phyloP scores from a whole-genome alignment of 768 basidiomycete species.

The Phanerochaete carnosa region DNA sequence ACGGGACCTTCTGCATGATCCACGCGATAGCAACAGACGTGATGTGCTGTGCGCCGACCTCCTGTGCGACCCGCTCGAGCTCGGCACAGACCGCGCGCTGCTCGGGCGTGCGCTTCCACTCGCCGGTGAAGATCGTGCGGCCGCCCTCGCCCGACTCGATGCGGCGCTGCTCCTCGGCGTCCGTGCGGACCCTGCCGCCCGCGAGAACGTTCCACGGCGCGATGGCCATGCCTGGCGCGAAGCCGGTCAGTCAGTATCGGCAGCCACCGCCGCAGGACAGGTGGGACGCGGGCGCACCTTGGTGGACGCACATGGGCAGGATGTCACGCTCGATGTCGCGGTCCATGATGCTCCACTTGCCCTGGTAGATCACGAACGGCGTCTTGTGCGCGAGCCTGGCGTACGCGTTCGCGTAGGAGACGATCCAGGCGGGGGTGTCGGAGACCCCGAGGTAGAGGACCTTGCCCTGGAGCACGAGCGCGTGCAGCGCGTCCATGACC shows the following conservation, averaged over 20 bases:
- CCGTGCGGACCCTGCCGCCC: constrained; percentile 35
- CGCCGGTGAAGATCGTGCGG: not conserved
- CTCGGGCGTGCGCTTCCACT: constrained; percentile 43
- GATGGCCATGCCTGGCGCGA: constrained; percentile 29
- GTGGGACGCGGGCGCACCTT: constrained; percentile 21
- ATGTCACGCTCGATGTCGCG: constrained; percentile 39
- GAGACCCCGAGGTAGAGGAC: constrained; percentile 29
- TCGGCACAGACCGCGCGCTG: constrained; percentile 39
- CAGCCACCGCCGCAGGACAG: not conserved
- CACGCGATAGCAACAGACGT: constrained; percentile 46
- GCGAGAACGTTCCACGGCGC: constrained; percentile 40
- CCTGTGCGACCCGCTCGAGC: constrained; percentile 45
- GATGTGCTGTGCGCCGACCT: constrained; percentile 32
- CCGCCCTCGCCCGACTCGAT: constrained; percentile 29
- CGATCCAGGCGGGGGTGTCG: constrained; percentile 30
- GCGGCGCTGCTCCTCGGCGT: constrained; percentile 30
- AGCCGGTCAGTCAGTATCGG: not conserved
- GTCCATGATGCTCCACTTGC: constrained; percentile 21
- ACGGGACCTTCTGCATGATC: constrained; percentile 46
- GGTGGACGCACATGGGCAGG: constrained; percentile 22
- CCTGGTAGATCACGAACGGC: constrained; percentile 40
- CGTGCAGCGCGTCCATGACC: constrained; percentile 47
- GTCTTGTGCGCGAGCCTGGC: constrained; percentile 31
- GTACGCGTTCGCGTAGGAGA: constrained; percentile 32
- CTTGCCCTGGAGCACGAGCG: constrained; percentile 44